Base-by-base conservation (phyloP, 2,329 filamentous ascomycete genomes). In the Fusarium secorum region DNA sequence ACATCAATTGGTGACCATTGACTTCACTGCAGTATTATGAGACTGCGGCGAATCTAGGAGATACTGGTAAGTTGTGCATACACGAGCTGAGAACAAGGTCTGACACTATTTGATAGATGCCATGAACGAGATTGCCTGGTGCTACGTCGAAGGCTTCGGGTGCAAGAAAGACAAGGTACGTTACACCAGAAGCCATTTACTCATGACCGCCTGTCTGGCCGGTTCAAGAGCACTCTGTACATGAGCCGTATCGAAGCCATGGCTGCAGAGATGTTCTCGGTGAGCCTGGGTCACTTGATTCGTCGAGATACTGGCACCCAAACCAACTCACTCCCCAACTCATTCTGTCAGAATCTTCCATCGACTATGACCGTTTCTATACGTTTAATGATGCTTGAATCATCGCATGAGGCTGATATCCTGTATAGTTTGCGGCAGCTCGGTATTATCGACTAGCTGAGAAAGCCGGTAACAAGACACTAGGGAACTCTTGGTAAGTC, bases 91-190 rank as follows among this genome's bases (percentile, higher is more conserved):
- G 49, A 59, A 55, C 63, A 51, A 49, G 56, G 63, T 46, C 38
- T 63, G 45, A 63, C 68, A 44, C 66, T 57, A 52, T 45, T 57
- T 60, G 65, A 66, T 74, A 90, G 96, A 99, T 83, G 96, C 95
- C 63, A 97, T 98, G 95, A 97, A 98, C 79, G 95, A 98, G 81
- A 91, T 91, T 58, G 96, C 91, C 38, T 97, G 94, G 94, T 99
- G 96, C 84, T 98, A 96, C 85, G 82, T 97, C 32, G 92, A 98
- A 79, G 96, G 96, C n/a, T 97, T 97, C 81, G 96, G 96, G 36
- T 95, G 94, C 78, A 96, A 94, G 81, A 99, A 98, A 81, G 95
- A 99, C 85, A 98, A 97, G 93, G 95, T 98, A 86, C 82, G 93
- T 88, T 58, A 48, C 49, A 62, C 58, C 41, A 53, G 53, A 44